Base-by-base conservation (phyloP, 2,329 filamentous ascomycete genomes). In the Arachnomyces sp. region DNA sequence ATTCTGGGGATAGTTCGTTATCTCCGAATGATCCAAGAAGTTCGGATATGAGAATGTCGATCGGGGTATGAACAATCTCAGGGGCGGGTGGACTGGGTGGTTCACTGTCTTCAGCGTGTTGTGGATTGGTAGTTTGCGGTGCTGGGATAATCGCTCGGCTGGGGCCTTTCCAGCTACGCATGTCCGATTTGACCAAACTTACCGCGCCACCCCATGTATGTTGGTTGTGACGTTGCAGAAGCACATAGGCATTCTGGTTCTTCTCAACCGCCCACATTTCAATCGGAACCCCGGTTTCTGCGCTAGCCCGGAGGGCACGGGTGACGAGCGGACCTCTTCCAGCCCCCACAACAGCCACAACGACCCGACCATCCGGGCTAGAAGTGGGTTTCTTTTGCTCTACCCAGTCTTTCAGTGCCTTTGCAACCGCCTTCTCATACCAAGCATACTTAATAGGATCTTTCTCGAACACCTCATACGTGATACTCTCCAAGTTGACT, bases 391-490 rank as follows among this genome's bases (percentile, higher is more conserved):
- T 88, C 25, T 76, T 71, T 43, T 86, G 73, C 29, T 72, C 66
- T 43, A 74, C 74, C 82, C 92, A 93, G 55, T 96, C 89, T 9
- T 68, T 73, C 46, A 98, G 71, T 1, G 92, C 90, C 48, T 85
- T 78, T 3, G 78, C 77, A 42, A 93, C 83, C 11, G 92, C 92
- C 34, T 75, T 73, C 61, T 96, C 88, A 59, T 98, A 98, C 73
- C 90, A 93, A 48, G 88, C 81, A 60, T 98, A 98, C 65, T 98
- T 98, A 65, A 98, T 85, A 0, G 92, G 92, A 49, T 98, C 93
- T 51, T 93, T 93, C 61, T 98, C 92, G 55, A 98, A 98, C 2
- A 96, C 90, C 59, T 98, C 92, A 61, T 98, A 98, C 0, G 92
- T 98, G 31, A 94, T 85, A 34, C 88, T 95, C 61, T 98, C 93